Percentiles rank a stretch among this genome's conserved stretches.
phyloP scores from a whole-genome alignment of 495 filamentous ascomycete genomes.

The Xylaria telfairii region DNA sequence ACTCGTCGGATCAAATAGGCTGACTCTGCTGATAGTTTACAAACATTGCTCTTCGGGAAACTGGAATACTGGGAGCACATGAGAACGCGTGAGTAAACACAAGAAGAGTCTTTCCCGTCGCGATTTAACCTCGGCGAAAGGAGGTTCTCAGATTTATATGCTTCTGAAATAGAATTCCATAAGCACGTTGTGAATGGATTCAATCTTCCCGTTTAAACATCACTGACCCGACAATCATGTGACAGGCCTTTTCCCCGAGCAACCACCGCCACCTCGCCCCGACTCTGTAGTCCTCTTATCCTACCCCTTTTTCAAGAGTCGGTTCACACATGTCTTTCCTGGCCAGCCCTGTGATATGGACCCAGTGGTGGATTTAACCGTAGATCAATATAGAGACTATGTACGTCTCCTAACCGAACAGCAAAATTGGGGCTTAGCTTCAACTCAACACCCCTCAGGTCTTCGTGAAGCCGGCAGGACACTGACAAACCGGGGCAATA shows the following conservation, averaged over 20 bases:
- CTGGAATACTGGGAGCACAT: not conserved
- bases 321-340: not conserved
- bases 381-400: not conserved
- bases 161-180: not conserved
- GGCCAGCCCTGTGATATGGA: not conserved
- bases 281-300: constrained; percentile 13
- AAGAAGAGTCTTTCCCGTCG: not conserved
- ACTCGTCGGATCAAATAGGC: not conserved
- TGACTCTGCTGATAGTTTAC: not conserved
- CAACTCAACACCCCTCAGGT: not conserved
- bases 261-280: not conserved
- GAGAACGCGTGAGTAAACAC: not conserved
- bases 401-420: not conserved
- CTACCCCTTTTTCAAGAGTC: not conserved
- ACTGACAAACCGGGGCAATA: no score
- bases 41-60: constrained; percentile 16
- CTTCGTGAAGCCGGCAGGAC: not conserved
- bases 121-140: no score
- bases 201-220: not conserved
- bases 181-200: no score
- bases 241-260: not conserved
- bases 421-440: not conserved
- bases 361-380: not conserved
- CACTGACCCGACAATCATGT: not conserved
- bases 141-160: no score